Evolutionary conservation across 352 stramenopile species (phyloP).

Genomic region (Phytophthora capsici): DNA sequence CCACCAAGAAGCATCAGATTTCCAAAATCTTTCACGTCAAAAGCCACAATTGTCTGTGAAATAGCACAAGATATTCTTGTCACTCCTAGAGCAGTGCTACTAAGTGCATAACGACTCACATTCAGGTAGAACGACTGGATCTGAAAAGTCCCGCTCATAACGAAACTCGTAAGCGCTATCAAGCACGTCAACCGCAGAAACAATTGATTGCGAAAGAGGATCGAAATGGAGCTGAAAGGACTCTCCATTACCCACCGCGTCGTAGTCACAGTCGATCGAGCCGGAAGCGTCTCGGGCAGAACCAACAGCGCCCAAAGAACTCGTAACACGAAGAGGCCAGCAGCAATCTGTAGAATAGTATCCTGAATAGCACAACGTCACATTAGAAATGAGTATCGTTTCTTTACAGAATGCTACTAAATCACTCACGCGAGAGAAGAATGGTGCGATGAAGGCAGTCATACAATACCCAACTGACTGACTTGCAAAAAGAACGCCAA

Average conservation of each 20-base stretch:
- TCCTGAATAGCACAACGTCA: constrained; percentile 29
- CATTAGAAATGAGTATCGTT: constrained; percentile 1
- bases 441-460: constrained; percentile 58
- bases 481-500: constrained; percentile 68
- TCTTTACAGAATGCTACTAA: not conserved
- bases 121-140: constrained; percentile 84
- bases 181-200: constrained; percentile 70
- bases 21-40: constrained; percentile 73
- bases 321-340: constrained; percentile 52
- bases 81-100: not conserved
- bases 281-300: constrained; percentile 62
- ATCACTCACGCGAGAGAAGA: constrained; percentile 59
- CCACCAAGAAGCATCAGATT: constrained; percentile 69
- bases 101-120: constrained; percentile 27
- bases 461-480: constrained; percentile 66
- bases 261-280: constrained; percentile 34
- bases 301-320: constrained; percentile 63
- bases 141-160: constrained; percentile 60
- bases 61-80: constrained; percentile 3
- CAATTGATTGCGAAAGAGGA: constrained; percentile 67
- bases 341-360: constrained; percentile 56
- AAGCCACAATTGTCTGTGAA: constrained; percentile 67
- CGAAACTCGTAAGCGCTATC: constrained; percentile 75
- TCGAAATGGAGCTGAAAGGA: constrained; percentile 66
- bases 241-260: constrained; percentile 49